These are phyloP conservation scores for Trichophyton equinum DNA, from an alignment of 2,329 filamentous ascomycete species.

Conservation along the genomic window DNA sequence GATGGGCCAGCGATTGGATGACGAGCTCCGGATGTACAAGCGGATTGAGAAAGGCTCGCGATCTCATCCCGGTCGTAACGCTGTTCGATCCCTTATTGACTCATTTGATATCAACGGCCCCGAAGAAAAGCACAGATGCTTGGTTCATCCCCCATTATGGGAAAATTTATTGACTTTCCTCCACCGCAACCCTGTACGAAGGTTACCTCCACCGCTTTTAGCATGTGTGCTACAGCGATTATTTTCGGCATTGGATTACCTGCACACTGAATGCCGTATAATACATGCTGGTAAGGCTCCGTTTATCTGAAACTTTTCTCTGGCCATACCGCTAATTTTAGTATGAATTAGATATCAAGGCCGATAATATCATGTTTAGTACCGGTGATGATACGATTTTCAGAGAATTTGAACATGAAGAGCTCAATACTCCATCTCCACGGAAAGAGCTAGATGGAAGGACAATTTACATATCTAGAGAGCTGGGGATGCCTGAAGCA, in stretches of 20 bases:
- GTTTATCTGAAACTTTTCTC: background rate
- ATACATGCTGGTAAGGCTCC: conserved; percentile 7
- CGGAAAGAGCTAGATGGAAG: conserved; percentile 16
- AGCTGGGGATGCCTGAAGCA: conserved; percentile 16
- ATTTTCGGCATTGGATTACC: conserved; percentile 18
- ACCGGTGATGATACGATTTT: conserved; percentile 19
- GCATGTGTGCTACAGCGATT: conserved; percentile 8
- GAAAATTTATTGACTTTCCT: conserved; percentile 13
- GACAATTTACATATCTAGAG: conserved; percentile 18
- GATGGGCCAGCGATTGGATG: conserved; percentile 20
- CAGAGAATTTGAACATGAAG: conserved; percentile 16
- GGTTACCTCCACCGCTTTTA: conserved; percentile 10
- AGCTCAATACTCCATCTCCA: conserved; percentile 16
- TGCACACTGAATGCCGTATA: conserved; percentile 34
- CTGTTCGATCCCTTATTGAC: conserved; percentile 21
- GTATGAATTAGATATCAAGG: conserved; percentile 18
- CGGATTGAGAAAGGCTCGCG: conserved; percentile 21
- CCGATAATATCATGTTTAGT: conserved; percentile 20
- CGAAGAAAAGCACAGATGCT: conserved; percentile 15
- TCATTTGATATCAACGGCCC: conserved; percentile 19
- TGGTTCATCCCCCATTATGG: conserved; percentile 17
- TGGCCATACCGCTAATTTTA: background rate
- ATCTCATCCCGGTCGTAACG: conserved; percentile 21
- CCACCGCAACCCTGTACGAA: conserved; percentile 11
- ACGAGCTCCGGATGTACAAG: conserved; percentile 36